Percentiles rank a stretch among this genome's conserved stretches.
Evolutionary conservation across 306 rosid species (phyloP).

Genomic region (Citrullus amarus): DNA sequence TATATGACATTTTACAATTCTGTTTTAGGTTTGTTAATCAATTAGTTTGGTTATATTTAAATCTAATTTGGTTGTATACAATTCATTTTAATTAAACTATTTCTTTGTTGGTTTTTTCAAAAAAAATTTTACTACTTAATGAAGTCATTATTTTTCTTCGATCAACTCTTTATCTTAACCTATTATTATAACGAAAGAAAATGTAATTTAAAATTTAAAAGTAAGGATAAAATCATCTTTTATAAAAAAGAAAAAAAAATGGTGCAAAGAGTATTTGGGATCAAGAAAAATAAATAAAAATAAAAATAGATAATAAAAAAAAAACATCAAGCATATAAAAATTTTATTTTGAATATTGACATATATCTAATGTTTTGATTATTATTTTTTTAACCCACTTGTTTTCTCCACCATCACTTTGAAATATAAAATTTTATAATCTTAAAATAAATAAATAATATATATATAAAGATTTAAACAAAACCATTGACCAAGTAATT

Average conservation of each 20-base stretch:
- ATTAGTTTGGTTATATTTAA: too few relatives aligned
- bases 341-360: background rate
- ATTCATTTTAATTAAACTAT: too few relatives aligned
- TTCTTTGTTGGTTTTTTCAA: too few relatives aligned
- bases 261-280: background rate
- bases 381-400: conserved; percentile 2
- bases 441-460: background rate
- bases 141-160: too few relatives aligned
- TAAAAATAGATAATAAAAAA: background rate
- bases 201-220: background rate
- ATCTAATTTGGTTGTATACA: too few relatives aligned
- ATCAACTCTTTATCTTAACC: background rate
- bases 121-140: background rate
- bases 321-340: background rate
- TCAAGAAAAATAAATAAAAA: background rate
- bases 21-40: too few relatives aligned
- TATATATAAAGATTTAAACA: background rate
- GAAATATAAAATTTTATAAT: background rate
- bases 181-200: background rate
- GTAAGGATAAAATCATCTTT: background rate
- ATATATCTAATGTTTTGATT: background rate
- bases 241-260: background rate
- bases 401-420: background rate
- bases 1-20: too few relatives aligned
- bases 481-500: conserved; percentile 29